These are phyloP conservation scores for Solanum etuberosum DNA, from an alignment of 257 asterid genomes.

Conservation along the genomic window DNA sequence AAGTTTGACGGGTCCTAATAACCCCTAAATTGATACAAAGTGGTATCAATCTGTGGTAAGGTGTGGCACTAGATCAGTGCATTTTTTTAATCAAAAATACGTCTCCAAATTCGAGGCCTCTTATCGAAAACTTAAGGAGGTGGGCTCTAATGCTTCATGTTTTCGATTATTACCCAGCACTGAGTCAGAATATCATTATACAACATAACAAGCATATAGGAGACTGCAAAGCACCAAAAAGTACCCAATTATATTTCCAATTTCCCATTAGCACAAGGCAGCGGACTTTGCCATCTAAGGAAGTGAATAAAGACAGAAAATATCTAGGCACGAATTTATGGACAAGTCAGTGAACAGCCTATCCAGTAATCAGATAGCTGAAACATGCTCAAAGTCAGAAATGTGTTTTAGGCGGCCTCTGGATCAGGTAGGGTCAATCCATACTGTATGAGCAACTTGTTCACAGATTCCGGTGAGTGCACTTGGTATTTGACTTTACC, in stretches of 20 bases:
- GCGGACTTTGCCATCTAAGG: not conserved
- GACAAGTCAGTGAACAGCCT: not conserved
- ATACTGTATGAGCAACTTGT: not conserved
- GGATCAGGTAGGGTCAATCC: slow-evolving; percentile 5
- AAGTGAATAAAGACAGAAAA: not conserved
- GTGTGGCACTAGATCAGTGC: not conserved
- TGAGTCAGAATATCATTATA: not conserved
- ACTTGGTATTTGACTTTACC: slow-evolving; percentile 5
- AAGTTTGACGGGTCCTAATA: not conserved
- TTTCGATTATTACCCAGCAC: not conserved
- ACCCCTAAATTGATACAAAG: not conserved
- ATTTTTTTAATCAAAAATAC: not conserved
- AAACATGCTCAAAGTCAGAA: not conserved
- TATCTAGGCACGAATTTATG: not conserved
- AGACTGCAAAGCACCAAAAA: not conserved
- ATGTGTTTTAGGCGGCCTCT: no score
- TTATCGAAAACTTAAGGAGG: not conserved
- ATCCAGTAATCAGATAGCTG: not conserved
- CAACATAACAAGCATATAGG: not conserved
- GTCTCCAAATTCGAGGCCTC: not conserved
- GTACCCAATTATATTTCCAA: not conserved
- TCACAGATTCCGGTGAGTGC: not conserved
- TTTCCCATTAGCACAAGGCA: not conserved
- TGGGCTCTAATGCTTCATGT: not conserved
- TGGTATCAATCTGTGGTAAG: not conserved